phyloP scores from a whole-genome alignment of 208 protist species.

The Trypanosoma congolense region DNA sequence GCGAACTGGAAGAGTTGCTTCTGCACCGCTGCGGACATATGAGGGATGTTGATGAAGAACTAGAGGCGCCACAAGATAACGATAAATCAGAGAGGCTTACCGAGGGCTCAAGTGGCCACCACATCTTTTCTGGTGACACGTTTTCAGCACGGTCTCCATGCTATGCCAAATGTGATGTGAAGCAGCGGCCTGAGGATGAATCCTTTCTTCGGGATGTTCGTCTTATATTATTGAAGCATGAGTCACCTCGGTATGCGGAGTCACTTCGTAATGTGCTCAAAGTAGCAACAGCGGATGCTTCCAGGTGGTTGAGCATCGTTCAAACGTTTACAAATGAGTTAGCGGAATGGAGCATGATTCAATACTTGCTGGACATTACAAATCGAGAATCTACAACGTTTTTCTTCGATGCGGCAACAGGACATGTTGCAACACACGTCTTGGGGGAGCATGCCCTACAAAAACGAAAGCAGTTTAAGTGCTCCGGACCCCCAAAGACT shows the following conservation, averaged over 20 bases:
- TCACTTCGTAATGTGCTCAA: slow-evolving; percentile 45
- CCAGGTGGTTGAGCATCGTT: slow-evolving; percentile 51
- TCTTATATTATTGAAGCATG: slow-evolving; percentile 32
- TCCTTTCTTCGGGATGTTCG: slow-evolving; percentile 18
- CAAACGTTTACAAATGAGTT: slow-evolving; percentile 62
- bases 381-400: slow-evolving; percentile 51
- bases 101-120: too few relatives aligned
- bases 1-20: slow-evolving; percentile 18
- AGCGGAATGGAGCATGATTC: slow-evolving; percentile 76
- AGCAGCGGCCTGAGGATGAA: background rate
- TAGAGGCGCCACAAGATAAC: too few relatives aligned
- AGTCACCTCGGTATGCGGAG: slow-evolving; percentile 36
- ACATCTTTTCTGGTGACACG: background rate
- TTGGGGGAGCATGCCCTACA: slow-evolving; percentile 65
- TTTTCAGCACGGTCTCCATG: slow-evolving; percentile 2
- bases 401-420: slow-evolving; percentile 62
- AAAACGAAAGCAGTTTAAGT: background rate
- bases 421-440: slow-evolving; percentile 64
- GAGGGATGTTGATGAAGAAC: too few relatives aligned
- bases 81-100: too few relatives aligned
- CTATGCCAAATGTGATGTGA: background rate
- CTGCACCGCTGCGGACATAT: background rate
- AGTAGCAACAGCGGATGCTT: slow-evolving; percentile 35
- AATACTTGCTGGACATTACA: slow-evolving; percentile 69
- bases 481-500: background rate